Evolutionary conservation across 345 rosid species (phyloP).

Genomic region (Citrus mangshanensis): DNA sequence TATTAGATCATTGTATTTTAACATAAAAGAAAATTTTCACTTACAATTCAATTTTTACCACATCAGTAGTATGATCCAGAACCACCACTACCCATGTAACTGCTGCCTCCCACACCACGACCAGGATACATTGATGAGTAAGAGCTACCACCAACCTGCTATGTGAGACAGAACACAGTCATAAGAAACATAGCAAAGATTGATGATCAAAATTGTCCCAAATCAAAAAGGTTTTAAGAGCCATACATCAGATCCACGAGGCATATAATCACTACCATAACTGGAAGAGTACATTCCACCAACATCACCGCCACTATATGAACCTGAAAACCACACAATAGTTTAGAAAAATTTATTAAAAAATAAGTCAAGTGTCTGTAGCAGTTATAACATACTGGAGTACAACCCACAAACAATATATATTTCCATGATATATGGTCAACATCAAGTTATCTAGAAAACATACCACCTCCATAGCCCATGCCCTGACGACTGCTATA

Average conservation of each 20-base stretch:
- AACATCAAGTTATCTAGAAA: slow-evolving; percentile 11
- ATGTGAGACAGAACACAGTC: slow-evolving; percentile 1
- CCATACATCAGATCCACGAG: slow-evolving; percentile 80
- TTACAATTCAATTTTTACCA: slow-evolving; percentile 28
- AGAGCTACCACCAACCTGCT: slow-evolving; percentile 85
- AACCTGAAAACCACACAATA: slow-evolving; percentile 50
- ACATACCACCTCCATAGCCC: slow-evolving; percentile 75
- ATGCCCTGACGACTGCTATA: slow-evolving; percentile 75
- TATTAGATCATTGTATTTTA: slow-evolving; percentile 9
- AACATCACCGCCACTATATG: slow-evolving; percentile 63
- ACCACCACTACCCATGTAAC: slow-evolving; percentile 77
- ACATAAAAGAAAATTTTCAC: slow-evolving; percentile 10
- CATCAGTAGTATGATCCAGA: slow-evolving; percentile 89
- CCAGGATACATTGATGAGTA: slow-evolving; percentile 81
- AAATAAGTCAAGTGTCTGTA: not conserved
- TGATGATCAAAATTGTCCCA: not conserved
- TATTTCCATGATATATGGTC: not conserved
- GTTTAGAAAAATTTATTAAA: slow-evolving; percentile 9
- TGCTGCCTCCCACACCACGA: slow-evolving; percentile 78
- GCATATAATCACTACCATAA: slow-evolving; percentile 65
- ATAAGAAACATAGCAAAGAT: not conserved
- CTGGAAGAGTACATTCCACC: slow-evolving; percentile 79
- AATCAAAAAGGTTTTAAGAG: not conserved
- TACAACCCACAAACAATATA: not conserved
- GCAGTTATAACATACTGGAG: not conserved